Conservation (phyloP, 805 yeast genomes). For the Nakazawaea laoshanensis region DNA sequence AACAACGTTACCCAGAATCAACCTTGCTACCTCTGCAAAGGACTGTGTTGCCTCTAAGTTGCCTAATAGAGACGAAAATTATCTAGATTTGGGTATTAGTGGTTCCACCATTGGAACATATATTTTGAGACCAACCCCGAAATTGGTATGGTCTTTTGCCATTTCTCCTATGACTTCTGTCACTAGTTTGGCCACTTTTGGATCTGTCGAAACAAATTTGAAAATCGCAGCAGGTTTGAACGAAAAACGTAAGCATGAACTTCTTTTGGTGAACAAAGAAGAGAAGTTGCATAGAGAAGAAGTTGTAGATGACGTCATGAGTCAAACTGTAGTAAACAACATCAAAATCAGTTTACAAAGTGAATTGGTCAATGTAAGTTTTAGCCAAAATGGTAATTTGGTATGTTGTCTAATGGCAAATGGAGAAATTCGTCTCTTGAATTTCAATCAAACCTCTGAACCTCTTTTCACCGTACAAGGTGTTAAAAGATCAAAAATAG, state of each 20-base stretch:
- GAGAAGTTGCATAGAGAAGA: slow-evolving; percentile 9
- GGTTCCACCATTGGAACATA: slow-evolving; percentile 45
- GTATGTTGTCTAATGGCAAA: slow-evolving; percentile 22
- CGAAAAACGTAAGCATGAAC: slow-evolving; percentile 23
- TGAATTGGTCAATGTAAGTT: slow-evolving; percentile 18
- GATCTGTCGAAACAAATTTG: slow-evolving; percentile 13
- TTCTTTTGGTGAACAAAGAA: slow-evolving; percentile 17
- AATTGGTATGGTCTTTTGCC: slow-evolving; percentile 45
- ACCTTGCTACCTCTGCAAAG: neutral
- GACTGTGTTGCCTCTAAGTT: slow-evolving; percentile 4
- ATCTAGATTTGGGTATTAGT: slow-evolving; percentile 43
- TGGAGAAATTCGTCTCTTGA: slow-evolving; percentile 21
- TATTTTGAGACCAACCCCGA: slow-evolving; percentile 49
- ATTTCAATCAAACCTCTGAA: slow-evolving; percentile 14
- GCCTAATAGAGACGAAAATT: slow-evolving; percentile 17
- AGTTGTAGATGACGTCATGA: slow-evolving; percentile 22
- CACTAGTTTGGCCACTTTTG: slow-evolving; percentile 27
- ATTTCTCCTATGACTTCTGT: slow-evolving; percentile 38
- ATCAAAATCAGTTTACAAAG: slow-evolving; percentile 15
- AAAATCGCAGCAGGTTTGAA: slow-evolving; percentile 24
- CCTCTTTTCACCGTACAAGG: slow-evolving; percentile 18
- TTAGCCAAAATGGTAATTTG: slow-evolving; percentile 18
- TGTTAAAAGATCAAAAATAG: slow-evolving; percentile 16
- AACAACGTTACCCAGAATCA: slow-evolving; percentile 8
- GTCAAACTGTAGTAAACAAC: slow-evolving; percentile 23